Base-by-base conservation (phyloP, 2,329 filamentous ascomycete species). In the Massarina eburnea region DNA sequence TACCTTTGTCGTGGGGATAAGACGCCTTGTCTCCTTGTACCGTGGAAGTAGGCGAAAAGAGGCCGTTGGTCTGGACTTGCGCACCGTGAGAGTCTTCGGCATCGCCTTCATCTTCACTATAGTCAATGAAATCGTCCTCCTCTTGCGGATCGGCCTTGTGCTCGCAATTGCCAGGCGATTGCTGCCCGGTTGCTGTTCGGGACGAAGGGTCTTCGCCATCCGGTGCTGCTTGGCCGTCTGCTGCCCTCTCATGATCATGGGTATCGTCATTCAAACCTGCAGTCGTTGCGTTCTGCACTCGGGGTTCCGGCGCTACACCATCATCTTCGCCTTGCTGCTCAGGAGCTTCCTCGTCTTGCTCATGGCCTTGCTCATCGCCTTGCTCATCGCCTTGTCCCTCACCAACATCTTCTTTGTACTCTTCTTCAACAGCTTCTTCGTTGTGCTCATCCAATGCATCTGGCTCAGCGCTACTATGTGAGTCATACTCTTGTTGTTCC, bases 41-140 rank as follows among this genome's bases (percentile, higher is more conserved):
- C 3, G 67, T 71, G 14, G 61, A 58, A 21, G 68, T 67, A 17
- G 58, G 59, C 5, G 62, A 58, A 1, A 65, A 66, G 1, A 44
- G 41, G 15, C 54, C 54, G 22, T 54, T 47, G 14, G 35, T 33
- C 10, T 45, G 35, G 15, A 46, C 46, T 32, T 45, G 43, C 17
- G 52, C 48, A n/a, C 21, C 33, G 18, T 44, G 46, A 15, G 48
- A 43, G 20, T 30, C 46, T 30, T 51, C 34, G 7, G 56, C 51
- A 17, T 56, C 43, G n/a, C 62, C 59, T 30, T 76, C 72, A n/a
- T 68, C 73, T 45, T 80, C 77, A 19, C 76, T 76, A 55, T 79
- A 80, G 48, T 77, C 76, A 55, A 76, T 70, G n/a, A 73, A 47
- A 52, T 77, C 73, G 10, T 69, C 71, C n/a, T 71, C 64, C 27